A percentile compares a stretch with the other conserved stretches of the same genome.
These are phyloP conservation scores for Elaeagnus macrophylla DNA, from an alignment of 306 rosid genomes.

Conservation along the genomic window DNA sequence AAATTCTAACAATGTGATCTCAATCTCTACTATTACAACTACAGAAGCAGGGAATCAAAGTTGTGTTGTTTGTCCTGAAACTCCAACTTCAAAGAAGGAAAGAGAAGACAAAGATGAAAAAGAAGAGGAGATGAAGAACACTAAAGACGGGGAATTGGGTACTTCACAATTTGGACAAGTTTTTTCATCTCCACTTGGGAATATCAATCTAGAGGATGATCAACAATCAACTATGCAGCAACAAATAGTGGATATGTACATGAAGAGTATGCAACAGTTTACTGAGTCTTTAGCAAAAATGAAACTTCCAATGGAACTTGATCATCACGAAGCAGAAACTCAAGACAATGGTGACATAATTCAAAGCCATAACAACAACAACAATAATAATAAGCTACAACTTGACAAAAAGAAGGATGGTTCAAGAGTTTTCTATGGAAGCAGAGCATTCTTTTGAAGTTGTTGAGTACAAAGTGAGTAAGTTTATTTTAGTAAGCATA, in stretches of 20 bases:
- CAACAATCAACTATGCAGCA: slow-evolving; percentile 67
- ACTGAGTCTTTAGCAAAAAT: slow-evolving; percentile 77
- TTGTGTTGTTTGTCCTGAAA: slow-evolving; percentile 36
- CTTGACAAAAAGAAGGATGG: slow-evolving; percentile 62
- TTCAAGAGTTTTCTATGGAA: slow-evolving; percentile 75
- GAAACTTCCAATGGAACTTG: slow-evolving; percentile 87
- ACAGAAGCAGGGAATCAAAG: slow-evolving; percentile 25
- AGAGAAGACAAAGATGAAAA: slow-evolving; percentile 31
- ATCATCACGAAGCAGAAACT: slow-evolving; percentile 26
- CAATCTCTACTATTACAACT: slow-evolving; percentile 4
- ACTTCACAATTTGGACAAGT: slow-evolving; percentile 44
- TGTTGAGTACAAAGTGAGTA: no score
- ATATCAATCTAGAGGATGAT: slow-evolving; percentile 58
- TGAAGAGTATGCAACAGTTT: slow-evolving; percentile 86
- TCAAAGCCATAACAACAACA: slow-evolving; percentile 32
- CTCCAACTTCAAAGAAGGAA: slow-evolving; percentile 66
- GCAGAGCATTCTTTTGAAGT: slow-evolving; percentile 76
- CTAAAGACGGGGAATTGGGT: slow-evolving; percentile 19
- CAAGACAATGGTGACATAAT: slow-evolving; percentile 40
- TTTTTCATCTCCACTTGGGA: slow-evolving; percentile 58
- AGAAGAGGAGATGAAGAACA: slow-evolving; percentile 35
- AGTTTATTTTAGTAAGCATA: no score
- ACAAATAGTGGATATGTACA: slow-evolving; percentile 83
- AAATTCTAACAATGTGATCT: slow-evolving; percentile 19
- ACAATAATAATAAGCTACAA: slow-evolving; percentile 32